These are phyloP conservation scores for Adansonia gregorii DNA, from an alignment of 441 rosid species.

Conservation along the genomic window DNA sequence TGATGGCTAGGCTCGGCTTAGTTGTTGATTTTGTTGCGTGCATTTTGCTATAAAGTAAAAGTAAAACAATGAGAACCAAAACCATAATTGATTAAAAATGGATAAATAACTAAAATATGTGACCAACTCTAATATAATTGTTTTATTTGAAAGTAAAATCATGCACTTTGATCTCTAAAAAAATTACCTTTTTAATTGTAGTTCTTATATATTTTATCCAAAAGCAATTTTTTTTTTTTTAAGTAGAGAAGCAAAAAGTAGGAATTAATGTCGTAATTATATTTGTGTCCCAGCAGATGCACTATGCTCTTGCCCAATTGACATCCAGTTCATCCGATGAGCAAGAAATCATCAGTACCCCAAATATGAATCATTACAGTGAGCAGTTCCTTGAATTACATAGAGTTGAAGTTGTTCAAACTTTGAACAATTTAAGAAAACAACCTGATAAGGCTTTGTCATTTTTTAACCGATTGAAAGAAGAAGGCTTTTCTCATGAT, in stretches of 20 bases:
- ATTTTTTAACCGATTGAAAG: constrained; percentile 41
- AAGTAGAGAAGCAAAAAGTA: background rate
- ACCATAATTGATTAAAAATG: background rate
- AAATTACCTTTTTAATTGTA: background rate
- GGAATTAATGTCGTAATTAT: background rate
- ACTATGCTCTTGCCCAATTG: constrained; percentile 31
- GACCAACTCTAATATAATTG: background rate
- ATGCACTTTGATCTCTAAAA: background rate
- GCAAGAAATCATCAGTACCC: constrained; percentile 24
- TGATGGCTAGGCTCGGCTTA: background rate
- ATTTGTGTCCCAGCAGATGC: constrained; percentile 10
- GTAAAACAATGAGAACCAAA: background rate
- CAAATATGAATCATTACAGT: constrained; percentile 28
- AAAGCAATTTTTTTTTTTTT: background rate
- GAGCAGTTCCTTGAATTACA: constrained; percentile 28
- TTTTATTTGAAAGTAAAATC: background rate
- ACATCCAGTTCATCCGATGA: constrained; percentile 31
- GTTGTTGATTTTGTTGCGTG: background rate
- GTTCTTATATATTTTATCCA: background rate
- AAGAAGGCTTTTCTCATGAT: constrained; percentile 43
- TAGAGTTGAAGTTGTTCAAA: constrained; percentile 27
- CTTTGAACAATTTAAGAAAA: constrained; percentile 28
- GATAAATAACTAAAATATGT: background rate
- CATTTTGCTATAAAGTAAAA: background rate
- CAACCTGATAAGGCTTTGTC: constrained; percentile 46